These are phyloP conservation scores for Colletotrichum sp. DNA, from an alignment of 2,329 filamentous ascomycete genomes.

Conservation along the genomic window DNA sequence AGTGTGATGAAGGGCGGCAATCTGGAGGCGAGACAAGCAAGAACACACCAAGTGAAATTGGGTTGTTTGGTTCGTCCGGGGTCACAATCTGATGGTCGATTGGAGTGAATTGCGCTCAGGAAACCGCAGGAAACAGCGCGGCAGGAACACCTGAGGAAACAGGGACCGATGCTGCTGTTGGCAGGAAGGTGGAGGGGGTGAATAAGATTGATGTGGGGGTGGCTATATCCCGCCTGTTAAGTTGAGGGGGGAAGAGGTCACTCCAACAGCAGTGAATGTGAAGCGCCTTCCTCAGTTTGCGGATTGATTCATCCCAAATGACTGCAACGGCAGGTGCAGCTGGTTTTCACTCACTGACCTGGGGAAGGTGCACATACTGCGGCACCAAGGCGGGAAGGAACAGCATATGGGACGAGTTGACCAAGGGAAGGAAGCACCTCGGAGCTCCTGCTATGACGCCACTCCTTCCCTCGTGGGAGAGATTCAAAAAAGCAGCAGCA, in stretches of 20 bases:
- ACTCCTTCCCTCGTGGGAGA: not conserved
- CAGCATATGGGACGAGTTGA: not conserved
- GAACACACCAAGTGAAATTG: not conserved
- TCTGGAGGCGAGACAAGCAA: conserved; percentile 15
- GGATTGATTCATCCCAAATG: not conserved
- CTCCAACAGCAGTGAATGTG: not conserved
- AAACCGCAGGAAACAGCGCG: not conserved
- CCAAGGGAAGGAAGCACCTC: not conserved
- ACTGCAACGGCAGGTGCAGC: not conserved
- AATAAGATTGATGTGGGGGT: not conserved
- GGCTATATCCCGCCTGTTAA: not conserved
- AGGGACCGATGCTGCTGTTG: not conserved
- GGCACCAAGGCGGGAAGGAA: not conserved
- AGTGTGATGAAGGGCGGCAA: conserved; percentile 7
- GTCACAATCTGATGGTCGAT: not conserved
- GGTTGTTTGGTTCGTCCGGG: not conserved
- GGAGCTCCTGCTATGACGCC: not conserved
- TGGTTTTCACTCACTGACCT: not conserved
- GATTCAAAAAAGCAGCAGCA: not conserved
- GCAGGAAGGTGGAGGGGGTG: not conserved
- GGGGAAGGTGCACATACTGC: not conserved
- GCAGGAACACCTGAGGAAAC: not conserved
- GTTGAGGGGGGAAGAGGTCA: not conserved
- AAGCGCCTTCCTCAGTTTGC: not conserved
- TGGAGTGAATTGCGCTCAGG: not conserved